Base-by-base conservation (phyloP, 257 asterid genomes). In the Henckelia pumila region DNA sequence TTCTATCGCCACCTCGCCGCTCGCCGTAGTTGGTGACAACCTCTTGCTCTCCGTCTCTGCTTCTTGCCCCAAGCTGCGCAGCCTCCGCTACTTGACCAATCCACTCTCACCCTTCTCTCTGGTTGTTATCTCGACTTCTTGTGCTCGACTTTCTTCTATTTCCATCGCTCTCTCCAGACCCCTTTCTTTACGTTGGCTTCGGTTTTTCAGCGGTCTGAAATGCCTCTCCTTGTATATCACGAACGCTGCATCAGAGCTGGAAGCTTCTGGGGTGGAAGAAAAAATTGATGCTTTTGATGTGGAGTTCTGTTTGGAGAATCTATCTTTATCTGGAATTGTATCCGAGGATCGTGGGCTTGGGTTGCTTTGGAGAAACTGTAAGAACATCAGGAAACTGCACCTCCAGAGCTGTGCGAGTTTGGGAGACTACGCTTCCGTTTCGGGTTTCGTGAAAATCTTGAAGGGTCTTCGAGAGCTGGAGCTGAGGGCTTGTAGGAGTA, bases 351-450 rank as follows among this genome's bases (percentile, higher is more conserved):
- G 68, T 59, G 88, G 83, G 63, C 74, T 92, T 37, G 30, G 75
- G 32, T 84, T 60, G 71, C 55, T 92, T 0, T 92, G 98, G 96
- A 81, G 74, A 20, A 92, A 78, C 37, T 83, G 89, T 64, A 86
- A 64, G 70, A 82, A 80, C 28, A 21, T 87, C 9, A 85, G 65
- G 79, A 87, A 72, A 67, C 65, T 92, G 66, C 79, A 77, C 83
- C 76, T 92, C 29, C 71, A 72, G 29, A 71, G 84, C 80, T 92
- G 96, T 52, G 91, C 82, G 66, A 80, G 95, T 4, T 71, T 92
- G 6, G 98, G 96, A 1, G 95, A 87, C 72, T 58, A 73, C 72
- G 49, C 77, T 2, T 79, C 84, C 1, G 83, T 85, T 79, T 81
- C 82, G 6, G 68, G 52, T 11, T 92, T 85, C 64, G 7, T 85